A percentile compares a stretch with the other conserved stretches of the same genome.
phyloP scores from a whole-genome alignment of 2,329 filamentous ascomycete species.

The Niveomyces coronatus region DNA sequence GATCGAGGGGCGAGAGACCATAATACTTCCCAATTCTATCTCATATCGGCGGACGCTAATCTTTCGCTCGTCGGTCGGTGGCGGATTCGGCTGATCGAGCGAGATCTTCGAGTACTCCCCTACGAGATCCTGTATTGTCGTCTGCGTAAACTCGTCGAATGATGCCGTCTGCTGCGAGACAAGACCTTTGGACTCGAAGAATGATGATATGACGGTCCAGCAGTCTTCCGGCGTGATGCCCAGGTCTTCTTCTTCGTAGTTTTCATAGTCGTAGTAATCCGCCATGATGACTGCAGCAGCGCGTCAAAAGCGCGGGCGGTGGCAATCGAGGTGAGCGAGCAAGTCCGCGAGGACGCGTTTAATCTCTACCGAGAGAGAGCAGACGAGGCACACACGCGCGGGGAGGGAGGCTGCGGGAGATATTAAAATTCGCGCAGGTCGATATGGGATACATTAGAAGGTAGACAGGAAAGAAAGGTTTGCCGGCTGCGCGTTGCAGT shows the following conservation, averaged over 20 bases:
- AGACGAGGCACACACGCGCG: too few species aligned
- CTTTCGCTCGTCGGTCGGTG: conserved; percentile 62
- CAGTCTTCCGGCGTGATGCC: conserved; percentile 92
- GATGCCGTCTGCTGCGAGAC: conserved; percentile 97
- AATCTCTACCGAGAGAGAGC: too few species aligned
- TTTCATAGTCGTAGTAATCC: conserved; percentile 56
- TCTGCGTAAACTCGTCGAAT: conserved; percentile 92
- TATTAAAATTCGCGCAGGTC: too few species aligned
- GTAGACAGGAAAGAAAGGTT: too few species aligned
- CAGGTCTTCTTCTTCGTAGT: conserved; percentile 56
- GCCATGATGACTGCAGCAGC: too few species aligned
- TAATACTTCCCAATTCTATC: conserved; percentile 84
- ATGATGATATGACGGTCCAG: conserved; percentile 94
- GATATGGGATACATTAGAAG: too few species aligned
- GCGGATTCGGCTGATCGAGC: conserved; percentile 85
- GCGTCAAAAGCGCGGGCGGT: too few species aligned
- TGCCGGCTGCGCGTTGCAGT: too few species aligned
- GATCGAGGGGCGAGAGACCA: conserved; percentile 80
- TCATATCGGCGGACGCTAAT: conserved; percentile 87
- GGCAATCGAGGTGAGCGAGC: too few species aligned
- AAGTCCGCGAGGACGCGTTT: too few species aligned
- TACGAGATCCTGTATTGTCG: conserved; percentile 89
- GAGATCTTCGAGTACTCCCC: conserved; percentile 84
- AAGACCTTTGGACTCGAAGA: conserved; percentile 91
- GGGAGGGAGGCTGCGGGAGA: too few species aligned